Percentiles rank a stretch among this genome's conserved stretches.
These are phyloP conservation scores for Grosmannia huntii DNA, from an alignment of 2,329 filamentous ascomycete species.

Conservation along the genomic window DNA sequence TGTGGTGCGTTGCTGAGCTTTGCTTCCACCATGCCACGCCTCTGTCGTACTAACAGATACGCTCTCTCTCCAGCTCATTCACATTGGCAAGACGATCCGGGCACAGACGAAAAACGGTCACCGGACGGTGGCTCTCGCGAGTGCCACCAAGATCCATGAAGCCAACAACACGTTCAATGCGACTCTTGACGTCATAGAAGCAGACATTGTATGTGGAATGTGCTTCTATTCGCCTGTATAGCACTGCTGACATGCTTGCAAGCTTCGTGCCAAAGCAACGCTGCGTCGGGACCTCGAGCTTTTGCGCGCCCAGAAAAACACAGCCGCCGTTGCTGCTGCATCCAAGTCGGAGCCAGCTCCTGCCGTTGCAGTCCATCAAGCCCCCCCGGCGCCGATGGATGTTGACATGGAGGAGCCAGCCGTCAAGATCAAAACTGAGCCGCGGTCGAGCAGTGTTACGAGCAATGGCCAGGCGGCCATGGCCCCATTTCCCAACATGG, in stretches of 20 bases:
- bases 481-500: conserved; percentile 45
- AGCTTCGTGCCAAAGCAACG: conserved; percentile 42
- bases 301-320: conserved; percentile 18
- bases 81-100: conserved; percentile 44
- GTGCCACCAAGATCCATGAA: conserved; percentile 31
- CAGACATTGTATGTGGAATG: conserved; percentile 35
- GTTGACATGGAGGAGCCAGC: conserved; percentile 16
- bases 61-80: conserved; percentile 33
- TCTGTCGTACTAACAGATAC: not conserved
- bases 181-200: conserved; percentile 43
- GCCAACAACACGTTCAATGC: conserved; percentile 36
- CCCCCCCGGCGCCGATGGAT: conserved; percentile 15
- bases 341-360: conserved; percentile 3
- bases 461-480: conserved; percentile 14
- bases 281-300: conserved; percentile 40
- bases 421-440: conserved; percentile 24
- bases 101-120: conserved; percentile 32
- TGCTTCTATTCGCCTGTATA: not conserved
- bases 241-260: not conserved
- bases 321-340: conserved; percentile 12
- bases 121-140: conserved; percentile 21
- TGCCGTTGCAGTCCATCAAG: conserved; percentile 8
- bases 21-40: not conserved
- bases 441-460: conserved; percentile 10
- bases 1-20: conserved; percentile 28